Conservation (phyloP, 1,284 basidiomycete species). For the Trichosporon ovoides region DNA sequence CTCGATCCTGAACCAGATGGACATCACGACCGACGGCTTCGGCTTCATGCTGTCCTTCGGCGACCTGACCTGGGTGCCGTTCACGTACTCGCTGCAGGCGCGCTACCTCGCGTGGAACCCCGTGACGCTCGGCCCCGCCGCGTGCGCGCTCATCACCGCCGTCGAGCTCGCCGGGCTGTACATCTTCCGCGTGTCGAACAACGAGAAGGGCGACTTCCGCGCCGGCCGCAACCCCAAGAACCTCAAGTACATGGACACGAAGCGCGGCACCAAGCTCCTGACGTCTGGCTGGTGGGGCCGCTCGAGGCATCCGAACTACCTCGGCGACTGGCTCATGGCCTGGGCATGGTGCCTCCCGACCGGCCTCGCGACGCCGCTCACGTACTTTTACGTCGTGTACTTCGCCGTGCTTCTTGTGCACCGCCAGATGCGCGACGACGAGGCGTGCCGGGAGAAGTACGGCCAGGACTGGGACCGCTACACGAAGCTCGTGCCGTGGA, state of each 20-base stretch:
- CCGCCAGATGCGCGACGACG: conserved; percentile 85
- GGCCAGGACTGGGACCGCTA: conserved; percentile 80
- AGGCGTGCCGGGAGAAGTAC: conserved; percentile 83
- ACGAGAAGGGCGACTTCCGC: conserved; percentile 93
- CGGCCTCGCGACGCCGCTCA: conserved; percentile 83
- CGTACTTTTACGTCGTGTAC: conserved; percentile 91
- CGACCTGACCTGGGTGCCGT: conserved; percentile 91
- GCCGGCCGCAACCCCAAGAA: conserved; percentile 92
- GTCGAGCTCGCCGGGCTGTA: conserved; percentile 77
- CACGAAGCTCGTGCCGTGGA: conserved; percentile 73
- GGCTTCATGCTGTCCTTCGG: conserved; percentile 98
- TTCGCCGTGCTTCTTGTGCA: conserved; percentile 88
- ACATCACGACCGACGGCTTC: conserved; percentile 96
- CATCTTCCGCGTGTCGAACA: conserved; percentile 84
- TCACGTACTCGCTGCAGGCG: conserved; percentile 88
- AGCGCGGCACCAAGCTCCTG: conserved; percentile 80
- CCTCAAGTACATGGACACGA: conserved; percentile 75
- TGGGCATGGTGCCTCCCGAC: conserved; percentile 82
- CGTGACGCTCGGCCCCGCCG: conserved; percentile 67
- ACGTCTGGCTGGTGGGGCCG: conserved; percentile 97
- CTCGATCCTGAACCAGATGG: conserved; percentile 91
- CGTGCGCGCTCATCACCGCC: conserved; percentile 59
- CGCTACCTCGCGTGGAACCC: conserved; percentile 87
- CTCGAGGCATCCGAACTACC: conserved; percentile 88
- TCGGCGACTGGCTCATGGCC: conserved; percentile 55